phyloP scores from a whole-genome alignment of 305 asterid species.

The Coffea humblotiana region DNA sequence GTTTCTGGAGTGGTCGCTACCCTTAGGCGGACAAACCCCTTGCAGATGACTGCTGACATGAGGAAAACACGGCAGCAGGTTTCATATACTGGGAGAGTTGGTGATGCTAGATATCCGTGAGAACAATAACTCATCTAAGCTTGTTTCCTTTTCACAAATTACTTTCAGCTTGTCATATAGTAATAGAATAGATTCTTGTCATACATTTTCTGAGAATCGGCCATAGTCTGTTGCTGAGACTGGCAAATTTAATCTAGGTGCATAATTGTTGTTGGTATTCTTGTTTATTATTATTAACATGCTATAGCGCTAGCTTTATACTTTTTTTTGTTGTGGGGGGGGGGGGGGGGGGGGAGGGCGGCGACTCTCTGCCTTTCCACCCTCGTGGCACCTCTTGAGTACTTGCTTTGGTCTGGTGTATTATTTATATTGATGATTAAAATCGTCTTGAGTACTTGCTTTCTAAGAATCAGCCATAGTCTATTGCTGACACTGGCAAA shows the following conservation, averaged over 20 bases:
- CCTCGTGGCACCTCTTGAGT: too few relatives aligned
- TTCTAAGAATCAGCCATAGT: too few relatives aligned
- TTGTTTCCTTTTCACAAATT: slow-evolving; percentile 8
- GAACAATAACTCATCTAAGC: slow-evolving; percentile 27
- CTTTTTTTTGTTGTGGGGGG: too few relatives aligned
- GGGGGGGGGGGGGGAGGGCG: too few relatives aligned
- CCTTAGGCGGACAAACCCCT: slow-evolving; percentile 81
- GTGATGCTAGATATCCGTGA: slow-evolving; percentile 99
- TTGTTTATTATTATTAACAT: neutral
- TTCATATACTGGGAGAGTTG: slow-evolving; percentile 83
- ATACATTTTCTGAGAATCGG: neutral
- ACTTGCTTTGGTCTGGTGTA: neutral
- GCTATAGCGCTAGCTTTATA: too few relatives aligned
- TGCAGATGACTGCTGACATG: slow-evolving; percentile 89
- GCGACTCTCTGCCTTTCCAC: too few relatives aligned
- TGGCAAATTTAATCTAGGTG: neutral
- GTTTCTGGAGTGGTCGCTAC: slow-evolving; percentile 87
- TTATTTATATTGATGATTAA: slow-evolving; percentile 20
- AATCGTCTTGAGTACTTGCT: neutral
- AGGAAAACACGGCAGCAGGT: slow-evolving; percentile 96
- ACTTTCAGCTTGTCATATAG: neutral
- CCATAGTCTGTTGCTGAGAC: neutral
- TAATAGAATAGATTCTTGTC: neutral
- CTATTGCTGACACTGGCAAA: too few relatives aligned
- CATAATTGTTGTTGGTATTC: neutral